These are phyloP conservation scores for Emmonsiellopsis sp. DNA, from an alignment of 2,329 filamentous ascomycete species.

Conservation along the genomic window DNA sequence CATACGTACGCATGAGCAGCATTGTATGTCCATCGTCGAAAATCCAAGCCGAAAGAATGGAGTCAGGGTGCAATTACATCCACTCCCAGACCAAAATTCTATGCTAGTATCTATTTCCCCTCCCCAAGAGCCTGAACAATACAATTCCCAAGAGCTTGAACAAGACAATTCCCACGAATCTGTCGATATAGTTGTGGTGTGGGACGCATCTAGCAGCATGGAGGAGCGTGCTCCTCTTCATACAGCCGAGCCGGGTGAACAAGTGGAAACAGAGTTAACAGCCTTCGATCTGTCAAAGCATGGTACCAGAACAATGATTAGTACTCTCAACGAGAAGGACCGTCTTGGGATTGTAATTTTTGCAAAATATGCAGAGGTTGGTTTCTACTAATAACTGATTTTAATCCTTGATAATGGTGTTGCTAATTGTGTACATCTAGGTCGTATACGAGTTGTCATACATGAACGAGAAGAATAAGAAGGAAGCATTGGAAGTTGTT, in stretches of 20 bases:
- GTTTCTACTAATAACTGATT: background rate
- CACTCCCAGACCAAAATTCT: conserved; percentile 10
- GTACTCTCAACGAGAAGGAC: conserved; percentile 46
- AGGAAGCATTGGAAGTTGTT: conserved; percentile 33
- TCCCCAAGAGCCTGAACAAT: conserved; percentile 11
- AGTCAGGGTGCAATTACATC: conserved; percentile 9
- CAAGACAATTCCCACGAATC: no score
- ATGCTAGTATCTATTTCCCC: conserved; percentile 15
- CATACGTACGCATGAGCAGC: background rate
- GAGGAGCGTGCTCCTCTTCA: conserved; percentile 37
- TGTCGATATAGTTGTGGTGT: no score
- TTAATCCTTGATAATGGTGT: background rate
- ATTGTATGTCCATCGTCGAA: background rate
- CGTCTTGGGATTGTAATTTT: conserved; percentile 52
- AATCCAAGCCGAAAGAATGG: background rate
- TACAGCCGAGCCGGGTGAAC: conserved; percentile 14
- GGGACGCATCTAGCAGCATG: conserved; percentile 53
- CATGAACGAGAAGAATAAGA: conserved; percentile 43
- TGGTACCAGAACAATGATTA: conserved; percentile 48
- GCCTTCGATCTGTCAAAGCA: conserved; percentile 53
- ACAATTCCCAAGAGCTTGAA: conserved; percentile 10
- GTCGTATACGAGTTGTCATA: conserved; percentile 36
- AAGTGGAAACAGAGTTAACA: conserved; percentile 42
- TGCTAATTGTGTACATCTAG: conserved; percentile 8
- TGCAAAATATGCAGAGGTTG: conserved; percentile 28